A percentile compares a stretch with the other conserved stretches of the same genome.
phyloP scores from a whole-genome alignment of 768 basidiomycete genomes.

The Leccinum truebloodii region DNA sequence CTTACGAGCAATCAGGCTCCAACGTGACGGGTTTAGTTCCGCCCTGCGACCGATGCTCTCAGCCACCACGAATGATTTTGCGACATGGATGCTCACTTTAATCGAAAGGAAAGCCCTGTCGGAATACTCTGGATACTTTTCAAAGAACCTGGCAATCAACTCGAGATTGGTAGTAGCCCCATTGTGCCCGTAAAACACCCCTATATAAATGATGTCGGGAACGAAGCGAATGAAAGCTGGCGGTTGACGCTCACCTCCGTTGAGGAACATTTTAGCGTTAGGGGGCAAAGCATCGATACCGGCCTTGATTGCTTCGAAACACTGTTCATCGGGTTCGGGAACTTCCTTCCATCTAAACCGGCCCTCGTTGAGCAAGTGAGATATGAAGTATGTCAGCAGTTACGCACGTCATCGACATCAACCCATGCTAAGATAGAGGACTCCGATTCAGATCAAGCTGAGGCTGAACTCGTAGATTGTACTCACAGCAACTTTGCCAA shows the following conservation, averaged over 20 bases:
- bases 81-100: conserved; percentile 23
- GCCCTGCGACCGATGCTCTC: conserved; percentile 38
- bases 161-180: conserved; percentile 45
- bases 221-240: conserved; percentile 21
- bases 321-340: conserved; percentile 5
- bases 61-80: conserved; percentile 26
- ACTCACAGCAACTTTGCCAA: conserved; percentile 40
- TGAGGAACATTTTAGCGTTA: conserved; percentile 50
- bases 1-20: conserved; percentile 33
- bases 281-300: conserved; percentile 45
- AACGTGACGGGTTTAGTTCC: not conserved
- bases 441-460: not conserved
- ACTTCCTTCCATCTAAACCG: not conserved
- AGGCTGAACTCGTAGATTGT: not conserved
- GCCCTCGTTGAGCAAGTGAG: not conserved
- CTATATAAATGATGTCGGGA: conserved; percentile 42
- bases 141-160: conserved; percentile 51
- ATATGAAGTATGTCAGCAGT: no score
- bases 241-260: conserved; percentile 41
- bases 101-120: conserved; percentile 38
- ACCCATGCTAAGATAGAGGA: conserved; percentile 40
- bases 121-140: conserved; percentile 36
- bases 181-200: conserved; percentile 58
- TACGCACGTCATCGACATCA: conserved; percentile 58
- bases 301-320: conserved; percentile 50